Base-by-base conservation (phyloP, 225 moss, liverwort and hornwort genomes). In the Marchantia polymorpha region DNA sequence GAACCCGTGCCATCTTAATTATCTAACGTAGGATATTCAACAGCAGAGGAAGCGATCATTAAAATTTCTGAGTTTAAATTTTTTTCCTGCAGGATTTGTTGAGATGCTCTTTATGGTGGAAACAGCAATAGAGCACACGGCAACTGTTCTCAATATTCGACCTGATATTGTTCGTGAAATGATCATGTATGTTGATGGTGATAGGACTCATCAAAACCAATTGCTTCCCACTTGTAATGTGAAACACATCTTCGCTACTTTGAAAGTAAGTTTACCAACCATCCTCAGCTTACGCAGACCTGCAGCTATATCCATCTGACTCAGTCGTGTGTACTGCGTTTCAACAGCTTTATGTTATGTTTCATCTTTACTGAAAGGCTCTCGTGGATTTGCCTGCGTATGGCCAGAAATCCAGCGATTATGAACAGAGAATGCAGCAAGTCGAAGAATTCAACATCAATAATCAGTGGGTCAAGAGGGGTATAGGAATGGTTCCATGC, bases 101-200 rank as follows among this genome's bases (percentile, higher is more conserved):
- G 93, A 96, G 87, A 83, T 85, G 11, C 86, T 91, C n/a, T 93
- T 96, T 82, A 96, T 96, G 85, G 89, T 93, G n/a, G 95, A 96
- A 85, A 96, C 95, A 39, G 88, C 88, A 75, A 85, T 96, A 52
- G 92, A 96, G 83, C 95, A 96, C 82, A 92, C 90, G 81, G 91
- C 92, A 49, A 81, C 88, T 4, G 87, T 80, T 58, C 89, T 96
- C 19, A 81, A 88, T 60, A 78, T 96, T 20, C 85, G 85, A 23
- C 87, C 81, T 27, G 89, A 89, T 64, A 29, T 83, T 25, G 88
- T 96, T 50, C 92, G 95, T 14, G 92, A 93, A 80, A 56, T 75
- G 46, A 93, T 93, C 66, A 90, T 96, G 91, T 93, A 92, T 51
- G 85, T 88, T 72, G 77, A 90, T 83, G 95, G 92, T 31, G 94